phyloP scores from a whole-genome alignment of 495 filamentous ascomycete genomes.

The Entonaema liquescens region DNA sequence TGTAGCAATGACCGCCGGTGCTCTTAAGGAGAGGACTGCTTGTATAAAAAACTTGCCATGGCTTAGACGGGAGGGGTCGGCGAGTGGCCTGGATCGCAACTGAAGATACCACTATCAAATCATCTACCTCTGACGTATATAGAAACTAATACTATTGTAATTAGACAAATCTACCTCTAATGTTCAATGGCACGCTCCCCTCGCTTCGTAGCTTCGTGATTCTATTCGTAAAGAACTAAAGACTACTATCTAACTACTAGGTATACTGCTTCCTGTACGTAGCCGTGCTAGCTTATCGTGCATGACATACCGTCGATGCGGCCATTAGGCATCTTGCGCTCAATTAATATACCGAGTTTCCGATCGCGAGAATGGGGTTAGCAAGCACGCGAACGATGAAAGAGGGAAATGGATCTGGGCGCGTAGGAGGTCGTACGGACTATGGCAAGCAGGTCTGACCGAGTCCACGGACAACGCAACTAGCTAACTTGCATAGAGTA shows the following conservation, averaged over 20 bases:
- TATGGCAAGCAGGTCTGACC: not conserved
- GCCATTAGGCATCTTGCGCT: not conserved
- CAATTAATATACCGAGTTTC: slow-evolving; percentile 22
- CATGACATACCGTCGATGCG: not conserved
- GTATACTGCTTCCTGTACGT: slow-evolving; percentile 4
- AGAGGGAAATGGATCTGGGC: too few species aligned
- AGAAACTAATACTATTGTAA: slow-evolving; percentile 10
- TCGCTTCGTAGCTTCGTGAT: not conserved
- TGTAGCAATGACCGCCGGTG: not conserved
- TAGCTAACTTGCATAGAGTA: too few species aligned
- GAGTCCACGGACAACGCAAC: not conserved
- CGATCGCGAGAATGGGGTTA: slow-evolving; percentile 15
- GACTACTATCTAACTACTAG: too few species aligned
- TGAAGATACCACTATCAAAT: not conserved
- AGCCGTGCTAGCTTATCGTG: slow-evolving; percentile 6
- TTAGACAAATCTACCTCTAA: slow-evolving; percentile 10
- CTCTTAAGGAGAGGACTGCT: too few species aligned
- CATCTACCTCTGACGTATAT: not conserved
- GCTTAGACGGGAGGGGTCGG: slow-evolving; percentile 1
- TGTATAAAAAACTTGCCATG: not conserved
- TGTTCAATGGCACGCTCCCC: not conserved
- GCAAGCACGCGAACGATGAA: not conserved
- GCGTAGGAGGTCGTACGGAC: not conserved
- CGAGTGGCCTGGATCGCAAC: not conserved
- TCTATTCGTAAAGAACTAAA: not conserved